Evolutionary conservation across 768 basidiomycete species (phyloP).

Genomic region (Phylloporus sp.): DNA sequence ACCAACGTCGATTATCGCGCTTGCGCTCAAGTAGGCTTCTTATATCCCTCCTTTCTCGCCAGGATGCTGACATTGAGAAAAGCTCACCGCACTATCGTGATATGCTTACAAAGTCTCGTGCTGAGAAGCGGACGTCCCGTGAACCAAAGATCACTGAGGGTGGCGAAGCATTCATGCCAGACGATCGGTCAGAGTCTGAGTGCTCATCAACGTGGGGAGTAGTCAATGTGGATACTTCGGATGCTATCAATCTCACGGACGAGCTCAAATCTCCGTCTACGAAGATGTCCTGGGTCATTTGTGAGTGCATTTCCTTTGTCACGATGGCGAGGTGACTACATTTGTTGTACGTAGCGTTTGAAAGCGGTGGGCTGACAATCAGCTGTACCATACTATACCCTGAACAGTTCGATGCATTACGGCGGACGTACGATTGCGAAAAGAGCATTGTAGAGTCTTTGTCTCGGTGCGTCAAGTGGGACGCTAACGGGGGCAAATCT

Average conservation of each 20-base stretch:
- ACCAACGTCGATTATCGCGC: constrained; percentile 95
- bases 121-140: constrained; percentile 66
- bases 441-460: constrained; percentile 91
- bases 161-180: constrained; percentile 88
- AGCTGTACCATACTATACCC: constrained; percentile 94
- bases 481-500: constrained; percentile 92
- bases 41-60: background rate
- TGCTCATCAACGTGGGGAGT: constrained; percentile 91
- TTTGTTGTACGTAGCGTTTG: constrained; percentile 55
- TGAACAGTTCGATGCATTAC: constrained; percentile 92
- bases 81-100: constrained; percentile 83
- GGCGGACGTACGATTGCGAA: constrained; percentile 90
- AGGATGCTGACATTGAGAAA: constrained; percentile 2
- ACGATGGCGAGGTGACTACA: constrained; percentile 5
- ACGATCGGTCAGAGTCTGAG: constrained; percentile 76
- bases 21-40: constrained; percentile 72
- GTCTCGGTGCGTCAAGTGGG: constrained; percentile 93
- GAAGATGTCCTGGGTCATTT: constrained; percentile 76
- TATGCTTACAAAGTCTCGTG: constrained; percentile 69
- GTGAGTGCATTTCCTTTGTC: constrained; percentile 38
- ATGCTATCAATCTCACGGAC: constrained; percentile 66
- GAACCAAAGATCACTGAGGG: constrained; percentile 55
- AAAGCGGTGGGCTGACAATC: constrained; percentile 84
- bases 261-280: constrained; percentile 72
- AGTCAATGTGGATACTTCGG: constrained; percentile 71